Evolutionary conservation across 1,284 basidiomycete species (phyloP).

Genomic region (Sporisorium exsertum): DNA sequence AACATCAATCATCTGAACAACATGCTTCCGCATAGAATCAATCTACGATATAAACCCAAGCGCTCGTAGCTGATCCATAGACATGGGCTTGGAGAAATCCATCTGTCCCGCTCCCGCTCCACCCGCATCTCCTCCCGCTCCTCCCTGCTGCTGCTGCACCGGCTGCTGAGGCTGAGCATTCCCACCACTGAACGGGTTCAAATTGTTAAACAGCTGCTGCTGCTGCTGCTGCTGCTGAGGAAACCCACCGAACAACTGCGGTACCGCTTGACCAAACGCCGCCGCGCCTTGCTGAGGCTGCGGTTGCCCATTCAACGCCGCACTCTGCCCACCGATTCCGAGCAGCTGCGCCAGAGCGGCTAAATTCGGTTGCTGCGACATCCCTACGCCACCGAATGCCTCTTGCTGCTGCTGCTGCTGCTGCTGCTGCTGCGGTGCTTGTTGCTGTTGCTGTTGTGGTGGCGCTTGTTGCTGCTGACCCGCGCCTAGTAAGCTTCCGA

Average conservation of each 20-base stretch:
- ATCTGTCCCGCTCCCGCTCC: background rate
- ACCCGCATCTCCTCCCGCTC: background rate
- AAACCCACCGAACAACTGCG: constrained; percentile 18
- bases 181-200: constrained; percentile 7
- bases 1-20: background rate
- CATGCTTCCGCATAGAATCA: background rate
- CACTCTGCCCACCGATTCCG: constrained; percentile 25
- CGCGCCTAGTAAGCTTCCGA: background rate
- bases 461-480: constrained; percentile 17
- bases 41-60: constrained; percentile 39
- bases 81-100: constrained; percentile 47
- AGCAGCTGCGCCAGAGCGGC: constrained; percentile 28
- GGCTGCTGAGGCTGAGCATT: background rate
- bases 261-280: constrained; percentile 9
- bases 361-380: constrained; percentile 26
- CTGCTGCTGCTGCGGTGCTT: constrained; percentile 5
- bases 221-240: constrained; percentile 16
- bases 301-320: constrained; percentile 4
- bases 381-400: background rate
- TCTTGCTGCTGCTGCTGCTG: constrained; percentile 15
- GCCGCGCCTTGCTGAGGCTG: constrained; percentile 15
- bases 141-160: background rate
- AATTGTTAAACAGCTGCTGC: constrained; percentile 14
- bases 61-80: constrained; percentile 47
- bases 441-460: constrained; percentile 18